Evolutionary conservation across 2,329 filamentous ascomycete species (phyloP).

Genomic region (Aspergillus ochraceoroseus): DNA sequence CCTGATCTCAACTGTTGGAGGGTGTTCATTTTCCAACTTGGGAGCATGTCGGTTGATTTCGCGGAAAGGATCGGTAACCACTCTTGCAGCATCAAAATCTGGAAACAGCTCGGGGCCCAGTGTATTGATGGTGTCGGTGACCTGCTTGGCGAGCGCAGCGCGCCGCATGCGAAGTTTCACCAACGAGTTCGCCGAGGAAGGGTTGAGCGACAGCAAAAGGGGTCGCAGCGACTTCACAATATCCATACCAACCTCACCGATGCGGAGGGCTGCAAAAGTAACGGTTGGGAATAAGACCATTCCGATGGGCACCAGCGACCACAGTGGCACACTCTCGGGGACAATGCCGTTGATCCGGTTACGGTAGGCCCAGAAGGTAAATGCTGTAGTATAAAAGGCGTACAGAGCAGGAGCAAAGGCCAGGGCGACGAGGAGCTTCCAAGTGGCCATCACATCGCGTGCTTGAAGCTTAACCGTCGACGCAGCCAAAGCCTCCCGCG

Average conservation of each 20-base stretch:
- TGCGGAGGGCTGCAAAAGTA: slow-evolving; percentile 87
- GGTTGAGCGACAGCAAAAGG: slow-evolving; percentile 76
- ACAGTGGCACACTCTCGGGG: slow-evolving; percentile 74
- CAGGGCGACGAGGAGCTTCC: slow-evolving; percentile 86
- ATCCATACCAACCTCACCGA: slow-evolving; percentile 98
- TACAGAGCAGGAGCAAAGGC: slow-evolving; percentile 78
- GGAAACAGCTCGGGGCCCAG: slow-evolving; percentile 93
- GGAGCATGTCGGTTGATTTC: slow-evolving; percentile 22
- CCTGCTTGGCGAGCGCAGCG: slow-evolving; percentile 68
- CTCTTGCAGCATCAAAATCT: slow-evolving; percentile 78
- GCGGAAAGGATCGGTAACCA: slow-evolving; percentile 55
- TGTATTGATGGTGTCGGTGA: slow-evolving; percentile 90
- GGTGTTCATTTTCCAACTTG: slow-evolving; percentile 17
- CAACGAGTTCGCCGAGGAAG: slow-evolving; percentile 77
- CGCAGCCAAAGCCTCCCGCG: slow-evolving; percentile 74
- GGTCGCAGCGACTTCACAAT: slow-evolving; percentile 92
- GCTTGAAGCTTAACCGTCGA: slow-evolving; percentile 86
- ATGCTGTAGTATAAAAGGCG: slow-evolving; percentile 68
- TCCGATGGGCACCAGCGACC: slow-evolving; percentile 67
- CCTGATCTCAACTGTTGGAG: slow-evolving; percentile 23
- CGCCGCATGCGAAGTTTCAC: slow-evolving; percentile 69
- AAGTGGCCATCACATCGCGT: slow-evolving; percentile 85
- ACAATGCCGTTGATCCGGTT: slow-evolving; percentile 80
- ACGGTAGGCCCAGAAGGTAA: slow-evolving; percentile 71
- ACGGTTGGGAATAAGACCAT: slow-evolving; percentile 79